A percentile compares a stretch with the other conserved stretches of the same genome.
phyloP scores from a whole-genome alignment of 768 basidiomycete genomes.

The Chiua virens region DNA sequence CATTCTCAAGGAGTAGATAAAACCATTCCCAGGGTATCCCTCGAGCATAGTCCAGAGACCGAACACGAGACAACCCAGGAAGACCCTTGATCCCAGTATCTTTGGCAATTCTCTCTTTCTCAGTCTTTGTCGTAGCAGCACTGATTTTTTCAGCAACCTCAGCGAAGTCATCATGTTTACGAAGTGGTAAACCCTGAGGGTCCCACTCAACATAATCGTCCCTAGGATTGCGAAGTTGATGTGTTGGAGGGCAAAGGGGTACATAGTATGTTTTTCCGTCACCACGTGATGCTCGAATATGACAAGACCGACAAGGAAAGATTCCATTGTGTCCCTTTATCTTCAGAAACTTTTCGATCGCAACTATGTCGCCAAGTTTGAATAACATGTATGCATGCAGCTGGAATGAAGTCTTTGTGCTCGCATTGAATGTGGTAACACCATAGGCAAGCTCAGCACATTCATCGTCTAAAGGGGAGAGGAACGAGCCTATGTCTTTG shows the following conservation, averaged over 20 bases:
- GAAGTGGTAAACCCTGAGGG: slow-evolving; percentile 34
- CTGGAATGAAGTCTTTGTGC: neutral
- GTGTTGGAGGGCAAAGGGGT: neutral
- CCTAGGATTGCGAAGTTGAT: neutral
- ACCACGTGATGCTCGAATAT: slow-evolving; percentile 28
- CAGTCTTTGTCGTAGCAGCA: slow-evolving; percentile 16
- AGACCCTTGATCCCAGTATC: neutral
- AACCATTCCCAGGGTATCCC: no score
- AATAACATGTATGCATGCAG: slow-evolving; percentile 36
- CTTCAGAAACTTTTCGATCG: slow-evolving; percentile 29
- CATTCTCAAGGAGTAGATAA: no score
- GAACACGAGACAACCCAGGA: no score
- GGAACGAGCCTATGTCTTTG: slow-evolving; percentile 39
- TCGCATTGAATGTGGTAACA: slow-evolving; percentile 35
- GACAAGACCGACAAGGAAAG: slow-evolving; percentile 36
- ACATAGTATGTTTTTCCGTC: neutral
- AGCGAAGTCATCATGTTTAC: slow-evolving; percentile 33
- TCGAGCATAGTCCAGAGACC: no score
- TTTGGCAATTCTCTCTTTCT: slow-evolving; percentile 22
- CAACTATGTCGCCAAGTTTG: slow-evolving; percentile 35
- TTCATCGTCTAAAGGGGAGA: slow-evolving; percentile 37
- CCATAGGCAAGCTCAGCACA: slow-evolving; percentile 36
- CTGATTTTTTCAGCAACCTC: slow-evolving; percentile 26
- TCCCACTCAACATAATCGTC: neutral
- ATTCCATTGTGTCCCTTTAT: slow-evolving; percentile 40